Conservation (phyloP, 2,329 filamentous ascomycete species). For the Ophiostoma tasmaniense region DNA sequence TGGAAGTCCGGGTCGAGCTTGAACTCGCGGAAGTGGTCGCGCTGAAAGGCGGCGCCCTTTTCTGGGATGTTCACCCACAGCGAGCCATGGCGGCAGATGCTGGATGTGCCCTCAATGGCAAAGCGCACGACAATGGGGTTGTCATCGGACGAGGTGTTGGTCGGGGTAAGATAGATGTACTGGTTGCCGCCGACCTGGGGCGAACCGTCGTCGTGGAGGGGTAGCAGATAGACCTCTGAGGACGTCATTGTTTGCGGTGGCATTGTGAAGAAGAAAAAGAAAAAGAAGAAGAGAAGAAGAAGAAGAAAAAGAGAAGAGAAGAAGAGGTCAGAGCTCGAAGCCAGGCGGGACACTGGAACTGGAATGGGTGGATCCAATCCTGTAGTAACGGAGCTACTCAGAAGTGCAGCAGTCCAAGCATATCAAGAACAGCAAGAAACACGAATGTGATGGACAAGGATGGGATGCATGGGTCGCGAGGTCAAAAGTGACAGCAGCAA, state of each 20-base stretch:
- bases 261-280: conserved; percentile 32
- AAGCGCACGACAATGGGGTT: conserved; percentile 78
- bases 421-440: background rate
- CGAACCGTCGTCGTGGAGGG: conserved; percentile 85
- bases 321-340: background rate
- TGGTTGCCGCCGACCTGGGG: conserved; percentile 71
- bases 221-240: conserved; percentile 74
- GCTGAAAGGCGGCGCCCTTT: conserved; percentile 64
- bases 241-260: conserved; percentile 54
- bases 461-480: background rate
- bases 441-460: background rate
- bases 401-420: background rate
- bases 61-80: conserved; percentile 94
- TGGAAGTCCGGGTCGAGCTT: conserved; percentile 94
- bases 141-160: conserved; percentile 17
- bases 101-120: conserved; percentile 87
- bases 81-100: conserved; percentile 87
- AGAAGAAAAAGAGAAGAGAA: background rate
- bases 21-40: conserved; percentile 75
- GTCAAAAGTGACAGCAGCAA: background rate
- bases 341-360: background rate
- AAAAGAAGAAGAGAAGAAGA: background rate
- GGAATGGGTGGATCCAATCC: background rate
- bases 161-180: conserved; percentile 83
- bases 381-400: background rate